A percentile compares a stretch with the other conserved stretches of the same genome.
These are phyloP conservation scores for Thraustochytrium sp. DNA, from an alignment of 352 stramenopile genomes.

Conservation along the genomic window DNA sequence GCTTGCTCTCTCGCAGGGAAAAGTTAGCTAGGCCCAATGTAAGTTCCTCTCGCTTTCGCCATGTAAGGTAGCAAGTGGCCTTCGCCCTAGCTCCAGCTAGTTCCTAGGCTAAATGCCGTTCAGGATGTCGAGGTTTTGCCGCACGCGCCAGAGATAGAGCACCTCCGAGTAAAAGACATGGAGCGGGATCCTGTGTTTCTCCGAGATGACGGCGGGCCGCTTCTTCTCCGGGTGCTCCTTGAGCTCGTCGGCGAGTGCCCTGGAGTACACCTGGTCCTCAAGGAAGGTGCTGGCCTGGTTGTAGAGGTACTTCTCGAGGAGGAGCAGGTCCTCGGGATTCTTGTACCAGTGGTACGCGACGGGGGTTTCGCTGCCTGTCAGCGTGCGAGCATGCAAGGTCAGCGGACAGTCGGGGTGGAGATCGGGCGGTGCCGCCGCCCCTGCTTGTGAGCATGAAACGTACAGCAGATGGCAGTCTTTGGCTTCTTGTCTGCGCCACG, in stretches of 20 bases:
- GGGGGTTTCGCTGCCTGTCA: slow-evolving; percentile 9
- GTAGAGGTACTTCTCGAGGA: slow-evolving; percentile 10
- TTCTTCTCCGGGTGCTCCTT: background rate
- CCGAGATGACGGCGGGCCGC: background rate
- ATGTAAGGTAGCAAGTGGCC: too few relatives aligned
- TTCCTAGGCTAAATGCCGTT: background rate
- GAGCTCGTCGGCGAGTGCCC: background rate
- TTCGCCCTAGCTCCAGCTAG: too few relatives aligned
- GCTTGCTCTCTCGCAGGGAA: too few relatives aligned
- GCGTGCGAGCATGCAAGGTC: background rate
- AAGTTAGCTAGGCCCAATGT: too few relatives aligned
- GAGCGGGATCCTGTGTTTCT: background rate
- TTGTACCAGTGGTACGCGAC: slow-evolving; percentile 42
- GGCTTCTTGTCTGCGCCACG: slow-evolving; percentile 23
- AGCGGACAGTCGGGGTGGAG: background rate
- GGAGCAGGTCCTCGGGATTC: background rate
- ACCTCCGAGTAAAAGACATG: slow-evolving; percentile 1
- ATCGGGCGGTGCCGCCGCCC: background rate
- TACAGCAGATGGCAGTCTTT: slow-evolving; percentile 1
- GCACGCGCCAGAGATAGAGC: slow-evolving; percentile 3
- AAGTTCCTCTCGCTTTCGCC: too few relatives aligned
- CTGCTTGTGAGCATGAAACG: background rate
- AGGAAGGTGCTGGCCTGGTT: background rate
- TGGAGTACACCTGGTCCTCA: background rate
- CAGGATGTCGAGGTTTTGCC: background rate